These are phyloP conservation scores for Geotrichum ghanense DNA, from an alignment of 805 yeast genomes.

Conservation along the genomic window DNA sequence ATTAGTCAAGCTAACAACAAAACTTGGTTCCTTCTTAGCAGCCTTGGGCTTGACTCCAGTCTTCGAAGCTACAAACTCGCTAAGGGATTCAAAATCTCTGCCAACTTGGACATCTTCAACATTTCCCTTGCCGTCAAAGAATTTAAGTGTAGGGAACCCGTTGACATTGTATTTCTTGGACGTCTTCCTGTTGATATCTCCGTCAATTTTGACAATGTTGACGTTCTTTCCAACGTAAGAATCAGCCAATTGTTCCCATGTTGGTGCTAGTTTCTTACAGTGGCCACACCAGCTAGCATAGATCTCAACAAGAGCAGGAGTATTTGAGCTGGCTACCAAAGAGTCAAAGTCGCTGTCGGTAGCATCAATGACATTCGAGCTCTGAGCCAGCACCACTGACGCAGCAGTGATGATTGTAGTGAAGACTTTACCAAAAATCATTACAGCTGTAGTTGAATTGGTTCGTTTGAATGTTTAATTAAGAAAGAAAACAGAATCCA, in stretches of 20 bases:
- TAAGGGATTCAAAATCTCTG: constrained; percentile 39
- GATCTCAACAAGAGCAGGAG: constrained; percentile 57
- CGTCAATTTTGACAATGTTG: constrained; percentile 46
- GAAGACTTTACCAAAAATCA: too few species aligned
- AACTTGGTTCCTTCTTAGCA: constrained; percentile 6
- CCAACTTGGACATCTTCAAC: constrained; percentile 42
- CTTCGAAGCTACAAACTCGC: constrained; percentile 34
- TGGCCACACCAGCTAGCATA: constrained; percentile 89
- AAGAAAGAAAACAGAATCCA: too few species aligned
- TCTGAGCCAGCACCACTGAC: background rate
- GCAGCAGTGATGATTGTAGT: too few species aligned
- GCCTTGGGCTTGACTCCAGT: constrained; percentile 24
- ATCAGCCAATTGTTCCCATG: constrained; percentile 69
- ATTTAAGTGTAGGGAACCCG: constrained; percentile 55
- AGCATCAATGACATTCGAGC: constrained; percentile 22
- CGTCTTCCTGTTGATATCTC: constrained; percentile 43
- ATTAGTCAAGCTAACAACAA: constrained; percentile 24
- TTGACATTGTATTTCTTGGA: constrained; percentile 39
- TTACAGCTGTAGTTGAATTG: too few species aligned
- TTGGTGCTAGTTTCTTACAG: constrained; percentile 81
- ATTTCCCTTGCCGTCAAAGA: constrained; percentile 39
- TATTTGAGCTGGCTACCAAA: constrained; percentile 39
- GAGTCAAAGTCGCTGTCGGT: constrained; percentile 48
- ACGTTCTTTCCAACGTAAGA: constrained; percentile 37
- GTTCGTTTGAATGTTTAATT: too few species aligned